These are phyloP conservation scores for Silene vulgaris DNA, from an alignment of 179 eudicot species.

Conservation along the genomic window DNA sequence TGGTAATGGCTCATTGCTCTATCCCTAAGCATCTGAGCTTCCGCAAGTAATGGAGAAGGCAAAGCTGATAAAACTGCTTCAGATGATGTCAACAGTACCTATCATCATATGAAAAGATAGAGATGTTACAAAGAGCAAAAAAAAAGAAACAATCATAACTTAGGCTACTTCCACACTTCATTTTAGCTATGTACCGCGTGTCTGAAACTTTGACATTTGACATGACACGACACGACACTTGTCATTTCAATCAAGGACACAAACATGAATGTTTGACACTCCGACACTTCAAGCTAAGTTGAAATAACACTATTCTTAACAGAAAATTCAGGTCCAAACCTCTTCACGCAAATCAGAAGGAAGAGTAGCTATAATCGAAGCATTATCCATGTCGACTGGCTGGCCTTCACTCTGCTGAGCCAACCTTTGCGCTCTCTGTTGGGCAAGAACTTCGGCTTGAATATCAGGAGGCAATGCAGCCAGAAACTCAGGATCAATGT, in stretches of 20 bases:
- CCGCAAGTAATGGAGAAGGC: constrained; percentile 95
- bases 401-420: constrained; percentile 96
- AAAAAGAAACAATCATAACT: background rate
- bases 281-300: background rate
- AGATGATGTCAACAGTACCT: constrained; percentile 94
- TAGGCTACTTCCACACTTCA: background rate
- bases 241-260: background rate
- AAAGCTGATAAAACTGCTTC: constrained; percentile 95
- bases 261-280: background rate
- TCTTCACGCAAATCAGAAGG: constrained; percentile 99
- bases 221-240: background rate
- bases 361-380: constrained; percentile 96
- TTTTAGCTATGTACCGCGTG: background rate
- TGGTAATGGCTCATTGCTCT: constrained; percentile 99
- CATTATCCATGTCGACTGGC: constrained; percentile 98
- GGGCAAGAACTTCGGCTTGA: constrained; percentile 97
- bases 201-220: background rate
- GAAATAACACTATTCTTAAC: background rate
- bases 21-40: constrained; percentile 98
- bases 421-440: constrained; percentile 82
- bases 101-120: constrained; percentile 24
- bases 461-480: constrained; percentile 97
- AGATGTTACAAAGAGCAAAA: background rate
- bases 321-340: constrained; percentile 39
- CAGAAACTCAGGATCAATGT: constrained; percentile 97